Conservation (phyloP, 345 rosid species). For the Punica granatum region DNA sequence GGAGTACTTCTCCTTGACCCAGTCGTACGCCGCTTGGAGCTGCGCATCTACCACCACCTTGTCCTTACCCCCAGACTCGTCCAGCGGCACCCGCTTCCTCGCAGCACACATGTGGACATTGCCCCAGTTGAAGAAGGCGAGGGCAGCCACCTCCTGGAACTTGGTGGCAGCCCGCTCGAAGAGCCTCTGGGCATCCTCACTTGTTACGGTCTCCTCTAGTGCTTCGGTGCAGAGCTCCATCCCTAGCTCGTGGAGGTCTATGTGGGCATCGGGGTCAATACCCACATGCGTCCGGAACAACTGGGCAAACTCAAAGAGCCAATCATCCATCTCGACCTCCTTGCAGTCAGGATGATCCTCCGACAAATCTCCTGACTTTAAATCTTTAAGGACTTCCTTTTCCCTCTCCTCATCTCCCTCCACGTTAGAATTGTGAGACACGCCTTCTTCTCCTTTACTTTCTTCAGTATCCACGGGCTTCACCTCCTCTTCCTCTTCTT, state of each 20-base stretch:
- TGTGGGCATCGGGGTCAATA: conserved; percentile 92
- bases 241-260: conserved; percentile 91
- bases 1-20: conserved; percentile 89
- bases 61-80: conserved; percentile 72
- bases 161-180: conserved; percentile 91
- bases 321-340: conserved; percentile 96
- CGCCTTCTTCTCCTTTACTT: conserved; percentile 43
- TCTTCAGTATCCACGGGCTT: conserved; percentile 51
- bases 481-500: conserved; percentile 62
- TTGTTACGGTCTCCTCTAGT: conserved; percentile 87
- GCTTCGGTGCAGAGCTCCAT: conserved; percentile 99
- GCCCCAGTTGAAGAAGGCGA: conserved; percentile 98
- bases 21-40: conserved; percentile 80
- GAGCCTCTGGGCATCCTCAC: conserved; percentile 78
- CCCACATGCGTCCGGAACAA: conserved; percentile 86
- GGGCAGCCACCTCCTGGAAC: conserved; percentile 96
- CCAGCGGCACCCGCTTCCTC: conserved; percentile 88
- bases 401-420: conserved; percentile 26
- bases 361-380: conserved; percentile 28
- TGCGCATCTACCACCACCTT: conserved; percentile 35
- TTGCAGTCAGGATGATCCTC: conserved; percentile 62
- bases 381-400: conserved; percentile 46
- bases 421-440: conserved; percentile 33
- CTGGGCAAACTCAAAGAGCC: conserved; percentile 96
- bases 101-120: conserved; percentile 99